Base-by-base conservation (phyloP, 1,284 basidiomycete species). In the Melanopsichium pennsylvanicum region DNA sequence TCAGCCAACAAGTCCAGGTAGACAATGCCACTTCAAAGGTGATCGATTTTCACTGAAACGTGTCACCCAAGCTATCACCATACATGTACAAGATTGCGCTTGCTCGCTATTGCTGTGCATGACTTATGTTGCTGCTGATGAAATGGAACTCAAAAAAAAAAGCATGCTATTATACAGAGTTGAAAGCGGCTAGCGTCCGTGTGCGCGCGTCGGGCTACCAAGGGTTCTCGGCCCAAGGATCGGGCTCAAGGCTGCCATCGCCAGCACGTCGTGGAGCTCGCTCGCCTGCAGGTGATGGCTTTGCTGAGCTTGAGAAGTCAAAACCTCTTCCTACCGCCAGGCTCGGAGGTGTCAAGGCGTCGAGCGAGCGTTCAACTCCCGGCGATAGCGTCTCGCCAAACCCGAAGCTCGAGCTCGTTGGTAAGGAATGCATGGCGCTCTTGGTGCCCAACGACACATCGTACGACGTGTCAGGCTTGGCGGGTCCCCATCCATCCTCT, bases 211-310 rank as follows among this genome's bases (percentile, higher is more conserved):
- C 27, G 27, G 7, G 8, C 13, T 38, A 67, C 66, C 66, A 69
- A 2, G 66, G 66, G n/a, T 69, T 69, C 31, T 69, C 66, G 18
- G 66, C 50, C 66, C 66, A 69, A 1, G 66, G 59, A 44, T 69
- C 66, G 13, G 59, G 31, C 23, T 57, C 52, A 39, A 60, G 27
- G 4, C 21, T 36, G 26, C 34, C 38, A 26, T 48, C 46, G 8
- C 51, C 47, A 19, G 42, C 16, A 25, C 60, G 43, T 44, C 52
- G 38, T 31, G 34, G 52, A 10, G n/a, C 26, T n/a, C 52, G 60
- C 32, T 62, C 59, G 18, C 47, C 39, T 29, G 52, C 46, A 13
- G 52, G 44, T 23, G 52, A 56, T 8, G 43, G 38, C 26, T 38
- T 62, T 5, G 42, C 41, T 2, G 51, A 39, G 27, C 37, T 50